Percentiles rank a stretch among this genome's conserved stretches.
phyloP scores from a whole-genome alignment of 1,284 basidiomycete species.

The Chiua sp. region DNA sequence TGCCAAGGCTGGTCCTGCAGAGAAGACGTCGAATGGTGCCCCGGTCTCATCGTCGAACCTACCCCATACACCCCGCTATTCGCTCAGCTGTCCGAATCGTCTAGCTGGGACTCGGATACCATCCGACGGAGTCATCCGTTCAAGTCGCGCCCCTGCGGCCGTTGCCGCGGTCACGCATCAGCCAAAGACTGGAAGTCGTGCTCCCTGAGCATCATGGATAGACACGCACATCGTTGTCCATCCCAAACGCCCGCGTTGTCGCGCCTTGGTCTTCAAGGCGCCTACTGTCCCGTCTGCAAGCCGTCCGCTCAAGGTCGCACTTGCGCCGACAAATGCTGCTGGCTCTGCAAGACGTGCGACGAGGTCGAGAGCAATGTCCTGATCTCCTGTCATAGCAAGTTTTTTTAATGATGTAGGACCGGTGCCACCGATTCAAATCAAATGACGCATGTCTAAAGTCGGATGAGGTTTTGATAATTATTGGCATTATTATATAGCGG shows the following conservation, averaged over 20 bases:
- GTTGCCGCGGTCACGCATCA: not conserved
- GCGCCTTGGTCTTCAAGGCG: not conserved
- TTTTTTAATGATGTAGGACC: no score
- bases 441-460: no score
- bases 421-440: not conserved
- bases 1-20: conserved; percentile 19
- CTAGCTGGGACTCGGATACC: conserved; percentile 10
- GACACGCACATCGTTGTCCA: conserved; percentile 11
- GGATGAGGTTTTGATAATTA: no score
- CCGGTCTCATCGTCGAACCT: conserved; percentile 15
- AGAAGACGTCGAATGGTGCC: conserved; percentile 23
- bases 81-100: conserved; percentile 6
- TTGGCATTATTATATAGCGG: conserved; percentile 7
- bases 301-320: not conserved
- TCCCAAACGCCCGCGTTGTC: conserved; percentile 7
- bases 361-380: not conserved
- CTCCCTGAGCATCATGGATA: not conserved
- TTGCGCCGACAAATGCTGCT: conserved; percentile 7
- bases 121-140: conserved; percentile 20
- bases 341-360: conserved; percentile 19
- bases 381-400: conserved; percentile 18
- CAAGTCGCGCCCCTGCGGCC: conserved; percentile 14
- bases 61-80: conserved; percentile 10
- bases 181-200: conserved; percentile 11
- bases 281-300: conserved; percentile 15